Evolutionary conservation across 108 stramenopile species (phyloP), one percentile per base, ranked within the genome.

Genomic region (Cyclotella baltica): DNA sequence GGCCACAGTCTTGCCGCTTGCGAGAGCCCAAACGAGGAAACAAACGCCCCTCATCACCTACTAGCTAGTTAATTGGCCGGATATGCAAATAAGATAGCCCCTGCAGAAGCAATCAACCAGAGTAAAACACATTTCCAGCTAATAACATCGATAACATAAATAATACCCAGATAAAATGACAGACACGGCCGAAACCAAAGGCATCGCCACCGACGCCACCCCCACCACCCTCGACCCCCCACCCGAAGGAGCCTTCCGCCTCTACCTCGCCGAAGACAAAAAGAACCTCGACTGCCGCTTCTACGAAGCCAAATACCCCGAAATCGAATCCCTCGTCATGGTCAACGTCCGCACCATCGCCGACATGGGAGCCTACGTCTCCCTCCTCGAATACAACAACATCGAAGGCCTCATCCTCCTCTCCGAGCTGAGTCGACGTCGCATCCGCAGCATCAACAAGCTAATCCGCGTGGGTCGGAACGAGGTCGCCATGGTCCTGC

Each of bases 291-390:
- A 97, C 40, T 99, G 98, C 71, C 93, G 99, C 35, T 99, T 98
- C 78, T 99, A 98, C 85, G 97, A 98, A 67, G 90, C 93, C 67
- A 88, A 96, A 83, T 98, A 94, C 75, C 99, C 99, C 48, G 98
- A 98, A 81, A 86, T 97, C 53, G 99, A 99, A 68, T 92, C 91
- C 38, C 89, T 96, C 34, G 97, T 98, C 33, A 98, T 98, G 97
- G 97, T 98, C 48, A 96, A 97, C 63, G 97, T 98, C 36, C 96
- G 96, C 28, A 93, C 94, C 75, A 99, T 98, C 76, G 99, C 98
- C 63, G 98, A 99, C 75, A 99, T 99, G 98, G 99, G 98, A 30
- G 99, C 99, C 36, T 98, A 99, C 79, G 99, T 99, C 15, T 90
- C 93, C 35, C 90, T 99, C 18, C 82, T 99, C 53, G 99, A 99